Conservation (phyloP, 2,329 filamentous ascomycete genomes). For the Neurospora sp. region DNA sequence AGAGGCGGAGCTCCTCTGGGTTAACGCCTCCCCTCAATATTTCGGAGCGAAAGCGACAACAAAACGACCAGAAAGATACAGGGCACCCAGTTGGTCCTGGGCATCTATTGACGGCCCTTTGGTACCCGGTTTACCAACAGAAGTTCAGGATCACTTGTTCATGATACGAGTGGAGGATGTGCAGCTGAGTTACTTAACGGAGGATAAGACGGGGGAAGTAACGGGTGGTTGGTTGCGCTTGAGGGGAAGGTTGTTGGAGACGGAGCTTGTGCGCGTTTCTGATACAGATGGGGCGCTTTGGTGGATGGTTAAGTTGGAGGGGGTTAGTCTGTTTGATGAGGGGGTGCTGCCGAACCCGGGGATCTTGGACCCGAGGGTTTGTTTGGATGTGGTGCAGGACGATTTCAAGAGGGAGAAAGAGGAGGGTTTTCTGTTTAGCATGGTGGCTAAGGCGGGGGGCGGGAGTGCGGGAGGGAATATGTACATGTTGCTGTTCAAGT, state of each 20-base stretch:
- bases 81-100: conserved; percentile 7
- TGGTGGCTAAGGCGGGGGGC: neutral
- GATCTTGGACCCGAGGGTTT: neutral
- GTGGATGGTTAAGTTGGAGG: neutral
- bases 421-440: neutral
- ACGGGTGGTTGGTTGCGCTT: conserved; percentile 3
- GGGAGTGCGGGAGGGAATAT: neutral
- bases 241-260: neutral
- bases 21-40: neutral
- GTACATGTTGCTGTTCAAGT: neutral
- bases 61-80: neutral
- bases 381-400: neutral
- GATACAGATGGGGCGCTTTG: neutral
- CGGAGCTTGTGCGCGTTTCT: neutral
- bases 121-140: neutral
- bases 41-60: neutral
- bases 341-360: neutral
- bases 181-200: neutral
- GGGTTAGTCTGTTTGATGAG: neutral
- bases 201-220: neutral
- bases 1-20: conserved; percentile 4
- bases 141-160: neutral
- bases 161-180: conserved; percentile 3
- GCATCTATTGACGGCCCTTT: conserved; percentile 4
- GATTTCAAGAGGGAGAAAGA: neutral